phyloP scores from a whole-genome alignment of 495 filamentous ascomycete species.

The Tuber umbilicatum region DNA sequence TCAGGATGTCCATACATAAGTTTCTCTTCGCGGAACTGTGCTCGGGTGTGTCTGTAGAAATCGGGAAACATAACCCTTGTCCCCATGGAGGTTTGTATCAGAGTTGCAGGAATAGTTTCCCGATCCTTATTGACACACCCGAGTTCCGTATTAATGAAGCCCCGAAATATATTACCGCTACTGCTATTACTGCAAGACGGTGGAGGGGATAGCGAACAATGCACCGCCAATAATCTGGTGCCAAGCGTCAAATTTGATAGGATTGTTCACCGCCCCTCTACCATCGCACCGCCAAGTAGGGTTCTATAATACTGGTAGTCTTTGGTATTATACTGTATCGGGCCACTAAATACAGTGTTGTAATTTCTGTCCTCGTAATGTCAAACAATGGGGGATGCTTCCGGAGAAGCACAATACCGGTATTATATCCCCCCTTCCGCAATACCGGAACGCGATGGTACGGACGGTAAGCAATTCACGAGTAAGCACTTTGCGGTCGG shows the following conservation, averaged over 20 bases:
- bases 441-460: not conserved
- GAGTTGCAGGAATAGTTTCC: not conserved
- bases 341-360: not conserved
- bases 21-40: not conserved
- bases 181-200: not conserved
- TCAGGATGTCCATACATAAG: not conserved
- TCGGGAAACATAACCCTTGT: not conserved
- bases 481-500: not conserved
- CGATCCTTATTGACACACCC: not conserved
- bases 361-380: not conserved
- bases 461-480: not conserved
- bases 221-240: not conserved
- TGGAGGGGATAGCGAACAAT: not conserved
- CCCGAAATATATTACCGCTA: not conserved
- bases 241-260: not conserved
- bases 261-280: not conserved
- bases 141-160: not conserved
- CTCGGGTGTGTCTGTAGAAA: not conserved
- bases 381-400: not conserved
- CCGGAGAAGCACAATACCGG: not conserved
- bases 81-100: not conserved
- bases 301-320: not conserved
- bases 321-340: too few species aligned
- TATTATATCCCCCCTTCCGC: not conserved
- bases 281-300: not conserved